These are phyloP conservation scores for Hypsizygus marmoreus DNA, from an alignment of 768 basidiomycete genomes.

Conservation along the genomic window DNA sequence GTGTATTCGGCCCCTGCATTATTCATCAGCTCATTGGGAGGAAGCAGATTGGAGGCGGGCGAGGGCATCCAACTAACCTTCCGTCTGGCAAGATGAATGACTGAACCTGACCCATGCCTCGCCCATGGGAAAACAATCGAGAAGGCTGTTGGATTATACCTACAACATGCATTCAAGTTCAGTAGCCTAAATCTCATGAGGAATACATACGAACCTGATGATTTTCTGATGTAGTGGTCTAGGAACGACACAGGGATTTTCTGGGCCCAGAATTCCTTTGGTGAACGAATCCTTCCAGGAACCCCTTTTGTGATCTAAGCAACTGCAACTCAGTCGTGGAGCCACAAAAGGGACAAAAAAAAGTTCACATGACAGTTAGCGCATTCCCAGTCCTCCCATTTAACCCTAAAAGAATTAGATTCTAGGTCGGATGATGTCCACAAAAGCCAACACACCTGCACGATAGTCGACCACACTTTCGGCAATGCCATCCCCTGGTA, in stretches of 20 bases:
- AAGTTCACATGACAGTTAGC: conserved; percentile 52
- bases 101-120: conserved; percentile 31
- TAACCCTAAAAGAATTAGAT: conserved; percentile 45
- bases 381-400: conserved; percentile 80
- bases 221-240: conserved; percentile 30
- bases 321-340: not conserved
- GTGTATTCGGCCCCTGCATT: conserved; percentile 62
- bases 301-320: conserved; percentile 24
- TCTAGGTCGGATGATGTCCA: not conserved
- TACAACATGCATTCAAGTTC: conserved; percentile 9
- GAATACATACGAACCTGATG: conserved; percentile 28
- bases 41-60: not conserved
- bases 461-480: conserved; percentile 68
- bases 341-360: not conserved
- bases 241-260: conserved; percentile 30
- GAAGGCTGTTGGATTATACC: conserved; percentile 30
- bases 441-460: conserved; percentile 52
- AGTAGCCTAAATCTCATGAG: not conserved
- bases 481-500: conserved; percentile 72
- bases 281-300: conserved; percentile 29
- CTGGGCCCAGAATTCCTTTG: conserved; percentile 38
- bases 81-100: conserved; percentile 52
- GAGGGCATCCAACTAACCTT: conserved; percentile 33
- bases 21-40: not conserved
- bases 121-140: conserved; percentile 21